Conservation (phyloP, 176 grass and related monocot genomes). For the Oryza nivara region DNA sequence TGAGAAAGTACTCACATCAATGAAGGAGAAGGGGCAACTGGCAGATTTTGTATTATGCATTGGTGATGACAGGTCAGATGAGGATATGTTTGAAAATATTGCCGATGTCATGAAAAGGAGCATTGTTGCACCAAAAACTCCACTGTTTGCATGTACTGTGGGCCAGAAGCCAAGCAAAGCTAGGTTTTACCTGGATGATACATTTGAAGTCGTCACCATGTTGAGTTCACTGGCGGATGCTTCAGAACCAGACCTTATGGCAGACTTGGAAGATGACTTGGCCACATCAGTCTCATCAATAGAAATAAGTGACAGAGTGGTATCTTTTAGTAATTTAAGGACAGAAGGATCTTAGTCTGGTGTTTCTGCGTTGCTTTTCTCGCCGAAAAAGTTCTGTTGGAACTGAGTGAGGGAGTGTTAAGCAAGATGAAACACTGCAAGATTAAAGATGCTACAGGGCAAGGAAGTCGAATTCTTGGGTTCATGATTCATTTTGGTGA, state of each 20-base stretch:
- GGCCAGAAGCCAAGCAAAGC: slow-evolving; percentile 96
- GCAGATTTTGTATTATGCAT: slow-evolving; percentile 88
- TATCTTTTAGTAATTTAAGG: slow-evolving; percentile 29
- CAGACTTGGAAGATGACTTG: slow-evolving; percentile 42
- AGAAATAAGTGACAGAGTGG: slow-evolving; percentile 30
- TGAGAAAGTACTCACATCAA: slow-evolving; percentile 73
- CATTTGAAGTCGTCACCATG: slow-evolving; percentile 76
- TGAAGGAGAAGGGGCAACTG: slow-evolving; percentile 63
- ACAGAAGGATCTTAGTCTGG: slow-evolving; percentile 45
- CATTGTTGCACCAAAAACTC: slow-evolving; percentile 57
- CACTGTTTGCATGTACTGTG: slow-evolving; percentile 80
- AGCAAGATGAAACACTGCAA: slow-evolving; percentile 13
- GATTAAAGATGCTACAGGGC: slow-evolving; percentile 18
- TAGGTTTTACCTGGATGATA: slow-evolving; percentile 86
- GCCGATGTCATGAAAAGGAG: slow-evolving; percentile 59
- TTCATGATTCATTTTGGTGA: slow-evolving; percentile 40
- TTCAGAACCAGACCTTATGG: slow-evolving; percentile 41
- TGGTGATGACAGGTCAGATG: slow-evolving; percentile 86
- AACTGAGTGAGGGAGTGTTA: background rate
- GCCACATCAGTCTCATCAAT: slow-evolving; percentile 39
- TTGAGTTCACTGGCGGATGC: slow-evolving; percentile 70
- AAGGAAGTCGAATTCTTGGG: slow-evolving; percentile 5
- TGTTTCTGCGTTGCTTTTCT: slow-evolving; percentile 17
- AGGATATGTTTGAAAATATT: slow-evolving; percentile 96
- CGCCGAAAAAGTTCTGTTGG: slow-evolving; percentile 15